Evolutionary conservation across 805 yeast species (phyloP).

Genomic region (Metahyphopichia silvanorum): DNA sequence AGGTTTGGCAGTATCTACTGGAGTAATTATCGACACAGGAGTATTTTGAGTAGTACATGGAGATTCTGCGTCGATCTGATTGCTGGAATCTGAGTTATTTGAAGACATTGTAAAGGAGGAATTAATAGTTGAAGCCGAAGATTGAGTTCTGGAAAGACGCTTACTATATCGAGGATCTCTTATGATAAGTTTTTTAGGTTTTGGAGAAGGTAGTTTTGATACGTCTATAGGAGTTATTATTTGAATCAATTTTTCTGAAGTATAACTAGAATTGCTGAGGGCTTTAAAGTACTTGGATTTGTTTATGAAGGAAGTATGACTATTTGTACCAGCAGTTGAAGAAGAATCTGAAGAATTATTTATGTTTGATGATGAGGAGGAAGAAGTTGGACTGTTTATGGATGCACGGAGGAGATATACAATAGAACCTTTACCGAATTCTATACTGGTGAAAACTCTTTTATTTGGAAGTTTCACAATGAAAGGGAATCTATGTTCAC

Average conservation of each 20-base stretch:
- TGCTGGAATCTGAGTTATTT: conserved; percentile 23
- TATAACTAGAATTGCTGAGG: conserved; percentile 26
- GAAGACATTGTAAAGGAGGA: conserved; percentile 26
- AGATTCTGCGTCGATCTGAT: conserved; percentile 1
- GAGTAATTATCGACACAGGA: neutral
- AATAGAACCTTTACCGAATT: conserved; percentile 85
- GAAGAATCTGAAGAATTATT: conserved; percentile 10
- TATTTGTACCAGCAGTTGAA: neutral
- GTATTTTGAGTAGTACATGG: neutral
- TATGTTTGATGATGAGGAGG: conserved; percentile 10
- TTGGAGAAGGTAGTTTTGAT: conserved; percentile 59
- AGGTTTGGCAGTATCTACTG: conserved; percentile 9
- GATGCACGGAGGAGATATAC: conserved; percentile 59
- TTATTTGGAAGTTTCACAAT: conserved; percentile 75
- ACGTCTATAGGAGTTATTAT: conserved; percentile 77
- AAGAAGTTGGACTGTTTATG: conserved; percentile 17
- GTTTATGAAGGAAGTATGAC: conserved; percentile 9
- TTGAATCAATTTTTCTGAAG: conserved; percentile 56
- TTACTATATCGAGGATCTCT: conserved; percentile 42
- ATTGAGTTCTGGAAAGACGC: conserved; percentile 32
- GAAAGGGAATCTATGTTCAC: conserved; percentile 88
- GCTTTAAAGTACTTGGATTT: conserved; percentile 24
- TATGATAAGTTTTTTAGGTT: conserved; percentile 61
- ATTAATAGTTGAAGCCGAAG: conserved; percentile 30
- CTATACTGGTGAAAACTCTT: conserved; percentile 68